These are phyloP conservation scores for Fusarium acutatum DNA, from an alignment of 2,329 filamentous ascomycete species.

Conservation along the genomic window DNA sequence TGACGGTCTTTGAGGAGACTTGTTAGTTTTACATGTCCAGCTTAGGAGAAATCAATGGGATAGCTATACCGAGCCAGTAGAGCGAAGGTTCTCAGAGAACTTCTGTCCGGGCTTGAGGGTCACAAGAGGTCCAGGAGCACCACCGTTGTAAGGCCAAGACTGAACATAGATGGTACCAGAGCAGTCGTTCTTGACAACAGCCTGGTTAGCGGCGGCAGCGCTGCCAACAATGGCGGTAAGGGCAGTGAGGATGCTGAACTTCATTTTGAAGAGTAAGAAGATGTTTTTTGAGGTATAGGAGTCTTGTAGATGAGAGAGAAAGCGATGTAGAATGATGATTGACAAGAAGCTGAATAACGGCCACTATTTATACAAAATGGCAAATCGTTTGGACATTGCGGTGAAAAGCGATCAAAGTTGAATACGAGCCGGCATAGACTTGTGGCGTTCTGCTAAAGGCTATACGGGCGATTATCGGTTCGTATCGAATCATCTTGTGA, in stretches of 20 bases:
- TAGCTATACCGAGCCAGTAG: conserved; percentile 20
- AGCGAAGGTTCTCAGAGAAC: conserved; percentile 48
- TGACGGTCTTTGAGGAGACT: conserved; percentile 43
- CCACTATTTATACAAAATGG: background rate
- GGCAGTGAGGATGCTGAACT: conserved; percentile 39
- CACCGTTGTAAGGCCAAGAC: conserved; percentile 48
- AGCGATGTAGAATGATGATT: accelerated
- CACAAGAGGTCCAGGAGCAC: conserved; percentile 45
- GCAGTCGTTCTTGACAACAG: conserved; percentile 50
- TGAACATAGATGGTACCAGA: conserved; percentile 47
- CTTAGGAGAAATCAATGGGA: too few relatives aligned
- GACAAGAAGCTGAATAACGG: background rate
- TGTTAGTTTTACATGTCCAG: too few relatives aligned
- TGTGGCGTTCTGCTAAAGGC: background rate
- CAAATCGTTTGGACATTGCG: background rate
- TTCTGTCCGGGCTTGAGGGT: conserved; percentile 45
- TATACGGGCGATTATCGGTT: background rate
- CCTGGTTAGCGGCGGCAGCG: conserved; percentile 45
- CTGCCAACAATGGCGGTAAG: conserved; percentile 44
- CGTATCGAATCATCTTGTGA: background rate
- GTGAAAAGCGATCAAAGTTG: background rate
- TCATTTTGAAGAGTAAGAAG: conserved; percentile 40
- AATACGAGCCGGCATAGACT: background rate
- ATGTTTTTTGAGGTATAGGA: background rate
- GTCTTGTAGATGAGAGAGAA: background rate